Evolutionary conservation across 768 basidiomycete species (phyloP).

Genomic region (Lactarius indigo): DNA sequence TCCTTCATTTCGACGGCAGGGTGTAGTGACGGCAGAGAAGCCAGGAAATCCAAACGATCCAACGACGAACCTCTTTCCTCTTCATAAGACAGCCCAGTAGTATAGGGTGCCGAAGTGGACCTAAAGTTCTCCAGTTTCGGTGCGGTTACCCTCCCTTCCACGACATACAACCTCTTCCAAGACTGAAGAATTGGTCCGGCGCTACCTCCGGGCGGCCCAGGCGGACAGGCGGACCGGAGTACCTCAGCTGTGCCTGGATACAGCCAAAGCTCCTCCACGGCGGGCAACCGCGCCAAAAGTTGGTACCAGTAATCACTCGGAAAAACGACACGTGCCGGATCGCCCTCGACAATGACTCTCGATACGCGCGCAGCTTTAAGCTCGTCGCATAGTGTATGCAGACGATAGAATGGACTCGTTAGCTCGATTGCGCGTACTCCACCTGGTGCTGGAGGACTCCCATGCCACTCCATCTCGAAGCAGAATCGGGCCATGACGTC

Average conservation of each 20-base stretch:
- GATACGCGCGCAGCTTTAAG: neutral
- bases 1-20: neutral
- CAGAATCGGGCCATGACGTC: conserved; percentile 15
- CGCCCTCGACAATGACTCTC: conserved; percentile 1
- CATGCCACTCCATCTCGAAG: conserved; percentile 18
- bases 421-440: conserved; percentile 6
- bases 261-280: conserved; percentile 10
- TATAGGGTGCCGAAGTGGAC: neutral
- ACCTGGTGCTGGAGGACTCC: neutral
- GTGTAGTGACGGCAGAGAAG: neutral
- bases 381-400: conserved; percentile 12
- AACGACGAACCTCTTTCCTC: neutral
- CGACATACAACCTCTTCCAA: conserved; percentile 10
- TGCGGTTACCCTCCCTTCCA: conserved; percentile 1
- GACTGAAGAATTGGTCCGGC: neutral
- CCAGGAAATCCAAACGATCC: neutral
- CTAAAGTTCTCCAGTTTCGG: neutral
- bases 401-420: conserved; percentile 11
- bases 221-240: neutral
- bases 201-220: neutral
- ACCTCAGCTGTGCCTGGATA: conserved; percentile 11
- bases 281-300: neutral
- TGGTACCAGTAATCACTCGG: conserved; percentile 9
- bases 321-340: neutral
- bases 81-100: neutral